Evolutionary conservation across 352 stramenopile species (phyloP), one percentile per base, ranked within the genome.

Genomic region (Phytopythium sindhum): DNA sequence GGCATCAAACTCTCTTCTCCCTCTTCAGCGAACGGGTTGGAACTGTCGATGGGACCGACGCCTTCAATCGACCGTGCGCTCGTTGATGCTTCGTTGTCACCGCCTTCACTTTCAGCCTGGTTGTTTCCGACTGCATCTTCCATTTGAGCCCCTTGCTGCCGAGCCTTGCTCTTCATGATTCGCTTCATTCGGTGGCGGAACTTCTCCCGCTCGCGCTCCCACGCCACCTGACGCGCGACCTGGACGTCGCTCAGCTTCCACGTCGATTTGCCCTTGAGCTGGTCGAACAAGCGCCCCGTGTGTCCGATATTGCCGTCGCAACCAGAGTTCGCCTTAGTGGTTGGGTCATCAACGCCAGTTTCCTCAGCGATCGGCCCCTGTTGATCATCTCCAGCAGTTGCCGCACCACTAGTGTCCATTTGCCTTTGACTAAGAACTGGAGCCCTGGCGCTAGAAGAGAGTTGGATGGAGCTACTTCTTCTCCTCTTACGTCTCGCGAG

Each of bases 201-300:
- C 55, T 90, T 91, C 0, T 67, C 57, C 3, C 80, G 73, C 62
- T 92, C 83, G 33, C 75, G 77, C 24, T 86, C 75, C 85, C 83
- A 92, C 15, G 83, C 85, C 11, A 59, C 65, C 44, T 91, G 77
- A 14, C 83, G 78, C 15, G 85, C 85, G 10, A 86, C 21, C 55
- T 91, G 85, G 10, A 91, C 68, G 48, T 89, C 83, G 31, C 80
- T 90, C 63, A 89, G 85, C 48, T 87, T 90, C 83, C 83, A 94
- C 21, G 81, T 92, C 5, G 63, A 65, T 37, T 88, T 73, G 1
- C 85, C 85, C 11, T 86, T 72, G 2, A 94, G 67, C 61, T 94
- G 85, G 24, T 79, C 69, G 44, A 94, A 91, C n/a, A 94, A 53
- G 1, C 78, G 75, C 21, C 66, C 58, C 0, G 80, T 71, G 6